Evolutionary conservation across 352 stramenopile genomes (phyloP), one percentile per base, ranked within the genome.

Genomic region (Chrysophaeum taylorii): DNA sequence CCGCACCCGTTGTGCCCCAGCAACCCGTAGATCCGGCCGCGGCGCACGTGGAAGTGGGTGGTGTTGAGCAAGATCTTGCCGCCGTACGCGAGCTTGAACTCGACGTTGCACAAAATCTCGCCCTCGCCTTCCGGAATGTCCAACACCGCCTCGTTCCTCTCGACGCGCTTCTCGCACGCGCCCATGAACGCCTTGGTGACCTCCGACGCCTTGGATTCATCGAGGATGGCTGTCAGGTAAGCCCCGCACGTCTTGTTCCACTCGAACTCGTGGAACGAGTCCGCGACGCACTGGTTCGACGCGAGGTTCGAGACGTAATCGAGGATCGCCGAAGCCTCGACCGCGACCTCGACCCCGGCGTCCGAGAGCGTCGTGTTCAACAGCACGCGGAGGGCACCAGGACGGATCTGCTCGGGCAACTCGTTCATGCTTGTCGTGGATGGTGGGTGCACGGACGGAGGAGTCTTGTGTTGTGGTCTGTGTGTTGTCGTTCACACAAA

Each of bases 1-100:
- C 87, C 89, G 12, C 87, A 84, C 45, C 83, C 82, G 72, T 92
- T 91, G 76, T 88, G 85, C 42, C 84, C 86, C 42, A 90, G 83
- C 45, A 92, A 75, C 73, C 85, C 84, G 75, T 92, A 92, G 54
- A 62, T 71, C 29, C 45, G 66, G 37, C 66, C 66, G 41, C 43
- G 39, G 62, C 66, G 52, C 27, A 71, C 39, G 37, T 66, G 39
- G 25, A 71, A 62, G 41, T 62, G 41, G 41, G 66, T 62, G 27
- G 54, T 71, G 43, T 86, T 84, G 33, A 92, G 81, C 69, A 92
- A 67, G 76, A 92, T 90, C 66, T 71, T 71, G 39, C 66, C 66
- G 62, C 66, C 66, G 62, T 68, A 71, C 38, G 66, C 66, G 54
- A 71, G 43, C 54, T 66, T 71, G 66, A 71, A 71, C 66, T 71